These are phyloP conservation scores for Mayamaea pseudoterrestris DNA, from an alignment of 108 stramenopile species.

Conservation along the genomic window DNA sequence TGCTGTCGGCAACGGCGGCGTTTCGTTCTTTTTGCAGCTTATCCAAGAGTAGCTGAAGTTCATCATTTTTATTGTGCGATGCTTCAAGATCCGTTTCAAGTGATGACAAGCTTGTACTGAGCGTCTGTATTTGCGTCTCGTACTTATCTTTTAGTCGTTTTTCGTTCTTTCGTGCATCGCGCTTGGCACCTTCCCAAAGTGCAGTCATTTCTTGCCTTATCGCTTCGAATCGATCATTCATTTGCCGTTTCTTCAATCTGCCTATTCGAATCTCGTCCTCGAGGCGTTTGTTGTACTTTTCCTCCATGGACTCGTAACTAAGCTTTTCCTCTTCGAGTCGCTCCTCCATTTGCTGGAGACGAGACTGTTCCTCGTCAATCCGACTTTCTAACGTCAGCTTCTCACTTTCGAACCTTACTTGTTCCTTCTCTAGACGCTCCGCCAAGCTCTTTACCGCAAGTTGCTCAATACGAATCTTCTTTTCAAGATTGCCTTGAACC, in stretches of 20 bases:
- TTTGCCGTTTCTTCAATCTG: constrained; percentile 26
- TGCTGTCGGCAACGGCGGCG: constrained; percentile 1
- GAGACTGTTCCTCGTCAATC: constrained; percentile 13
- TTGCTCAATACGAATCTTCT: constrained; percentile 5
- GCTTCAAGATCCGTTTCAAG: constrained; percentile 16
- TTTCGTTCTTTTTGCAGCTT: constrained; percentile 9
- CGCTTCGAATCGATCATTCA: constrained; percentile 35
- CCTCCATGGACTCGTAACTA: constrained; percentile 15
- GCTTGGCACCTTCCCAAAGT: constrained; percentile 30
- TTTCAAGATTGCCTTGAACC: constrained; percentile 4
- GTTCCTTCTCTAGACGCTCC: constrained; percentile 3
- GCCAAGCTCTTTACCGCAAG: constrained; percentile 5
- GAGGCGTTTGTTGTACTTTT: constrained; percentile 12
- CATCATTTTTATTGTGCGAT: constrained; percentile 1
- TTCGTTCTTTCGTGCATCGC: constrained; percentile 30
- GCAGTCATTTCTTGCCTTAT: constrained; percentile 39
- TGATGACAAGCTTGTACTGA: constrained; percentile 8
- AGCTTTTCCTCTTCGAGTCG: constrained; percentile 15
- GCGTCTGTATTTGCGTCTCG: constrained; percentile 13
- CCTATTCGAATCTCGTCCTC: constrained; percentile 5
- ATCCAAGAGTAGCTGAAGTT: constrained; percentile 7
- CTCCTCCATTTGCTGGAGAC: constrained; percentile 8
- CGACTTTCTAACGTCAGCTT: constrained; percentile 15
- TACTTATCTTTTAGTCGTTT: constrained; percentile 24
- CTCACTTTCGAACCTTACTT: constrained; percentile 5